Evolutionary conservation across 768 basidiomycete genomes (phyloP), one percentile per base, ranked within the genome.

Genomic region (Lentinula detonsa): DNA sequence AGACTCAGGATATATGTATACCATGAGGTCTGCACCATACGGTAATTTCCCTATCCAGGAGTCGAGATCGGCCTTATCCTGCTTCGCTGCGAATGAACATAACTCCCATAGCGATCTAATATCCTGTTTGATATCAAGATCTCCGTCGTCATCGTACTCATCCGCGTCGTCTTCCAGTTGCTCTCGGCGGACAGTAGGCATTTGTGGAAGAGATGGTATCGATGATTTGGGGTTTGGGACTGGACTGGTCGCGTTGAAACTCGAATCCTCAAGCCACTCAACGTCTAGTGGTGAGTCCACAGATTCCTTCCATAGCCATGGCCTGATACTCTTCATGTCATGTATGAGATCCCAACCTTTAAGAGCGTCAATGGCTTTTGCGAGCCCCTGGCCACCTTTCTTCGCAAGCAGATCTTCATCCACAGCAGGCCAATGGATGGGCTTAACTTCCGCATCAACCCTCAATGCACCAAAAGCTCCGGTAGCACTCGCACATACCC

Each of bases 381-480:
- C 9, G 4, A 43, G 39, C 6, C 21, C 55, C n/a, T 40, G 37
- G 23, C 55, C 55, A 13, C 4, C 21, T 42, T 43, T 56, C 50
- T 87, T 81, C 16, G 80, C 75, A 21, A 96, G 11, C 23, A 40
- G 21, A 74, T 3, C 70, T 73, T 53, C 80, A 78, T 4, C 92
- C 90, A 0, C 69, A 68, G 5, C 90, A 65, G 0, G 69, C 69
- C 52, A 98, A 83, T 3, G 7, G 21, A 60, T 49, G 21, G 78
- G 73, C 2, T 74, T 74, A 0, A 88, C 85, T 42, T 74, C 74
- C 57, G 85, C 88, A 65, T 95, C 93, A 13, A 88, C 80, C 15
- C 88, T 81, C 37, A 98, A 76, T 1, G 91, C 95, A 2, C 86
- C 94, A 71, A 92, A 95, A 0, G 91, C 91, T 1, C 96, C 97